Base-by-base conservation (phyloP, 495 filamentous ascomycete species). In the Tuber aestivum region DNA sequence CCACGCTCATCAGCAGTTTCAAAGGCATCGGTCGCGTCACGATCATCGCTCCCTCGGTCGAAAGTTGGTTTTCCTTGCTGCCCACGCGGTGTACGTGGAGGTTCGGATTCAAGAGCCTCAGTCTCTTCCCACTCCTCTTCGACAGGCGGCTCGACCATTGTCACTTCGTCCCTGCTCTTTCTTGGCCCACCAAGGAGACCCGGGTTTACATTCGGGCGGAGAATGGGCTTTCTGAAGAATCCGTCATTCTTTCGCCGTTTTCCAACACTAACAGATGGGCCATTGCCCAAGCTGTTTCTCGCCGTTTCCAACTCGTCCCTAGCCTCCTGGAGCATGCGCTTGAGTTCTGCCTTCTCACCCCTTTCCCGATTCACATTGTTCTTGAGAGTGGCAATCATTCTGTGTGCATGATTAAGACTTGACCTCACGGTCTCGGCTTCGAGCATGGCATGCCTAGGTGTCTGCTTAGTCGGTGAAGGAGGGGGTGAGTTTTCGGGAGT, bases 321-420 rank as follows among this genome's bases (percentile, higher is more conserved):
- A 48, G 94, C 92, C 78, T 99, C 95, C 85, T 97, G 96, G 42
- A 99, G 88, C 90, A 99, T 93, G 73, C 96, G 92, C 84, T 92
- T 95, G 70, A 97, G 87, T 83, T 99, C 95, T 37, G 97, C 88
- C 86, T 97, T 99, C 83, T 99, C 95, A 0, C 95, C 96, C 88
- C 97, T 99, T 85, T 99, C 95, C 40, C 95, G 91, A 83, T 97
- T 94, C 72, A 98, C 92, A 78, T 94, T 97, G 83, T 90, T 92
- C 85, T 97, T 94, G 45, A 98, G 87, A 75, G 93, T 95, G 82
- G 97, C 93, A 72, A 99, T 97, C 88, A 97, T 96, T 70, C 94
- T 89, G 81, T 98, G 95, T 48, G 95, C 95, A 84, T 98, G 95
- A 74, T 94, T 91, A 42, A 97, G 87, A 32, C 94, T 97, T 70